phyloP scores from a whole-genome alignment of 2,329 filamentous ascomycete species.

The Hymenoscyphus fructigenus region DNA sequence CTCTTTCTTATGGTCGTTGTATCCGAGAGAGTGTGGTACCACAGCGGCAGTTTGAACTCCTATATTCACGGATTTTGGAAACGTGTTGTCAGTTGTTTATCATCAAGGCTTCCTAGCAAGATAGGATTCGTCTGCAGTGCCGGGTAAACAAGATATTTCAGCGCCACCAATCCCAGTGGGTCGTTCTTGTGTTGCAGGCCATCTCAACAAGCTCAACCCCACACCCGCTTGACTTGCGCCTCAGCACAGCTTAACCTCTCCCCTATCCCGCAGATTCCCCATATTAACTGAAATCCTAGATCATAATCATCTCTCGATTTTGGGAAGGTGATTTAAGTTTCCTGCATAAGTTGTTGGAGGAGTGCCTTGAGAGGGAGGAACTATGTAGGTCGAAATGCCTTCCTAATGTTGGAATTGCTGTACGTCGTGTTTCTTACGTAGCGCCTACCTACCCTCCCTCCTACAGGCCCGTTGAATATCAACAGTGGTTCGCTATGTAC shows the following conservation, averaged over 20 bases:
- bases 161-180: background rate
- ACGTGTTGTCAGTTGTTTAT: background rate
- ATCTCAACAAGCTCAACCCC: background rate
- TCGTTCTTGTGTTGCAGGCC: background rate
- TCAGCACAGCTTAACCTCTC: background rate
- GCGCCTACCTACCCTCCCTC: background rate
- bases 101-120: background rate
- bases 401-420: background rate
- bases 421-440: background rate
- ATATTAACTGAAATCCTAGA: background rate
- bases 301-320: background rate
- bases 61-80: background rate
- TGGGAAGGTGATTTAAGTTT: background rate
- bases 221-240: background rate
- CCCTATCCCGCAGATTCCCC: background rate
- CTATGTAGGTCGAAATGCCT: background rate
- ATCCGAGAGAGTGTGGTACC: background rate
- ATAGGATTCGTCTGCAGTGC: background rate
- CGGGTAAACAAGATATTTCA: background rate
- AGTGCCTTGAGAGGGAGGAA: background rate
- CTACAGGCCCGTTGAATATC: background rate
- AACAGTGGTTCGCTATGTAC: constrained; percentile 1
- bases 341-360: background rate
- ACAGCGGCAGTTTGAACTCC: background rate
- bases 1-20: background rate